A percentile compares a stretch with the other conserved stretches of the same genome.
Evolutionary conservation across 495 filamentous ascomycete genomes (phyloP).

Genomic region (Bacidia rubella): DNA sequence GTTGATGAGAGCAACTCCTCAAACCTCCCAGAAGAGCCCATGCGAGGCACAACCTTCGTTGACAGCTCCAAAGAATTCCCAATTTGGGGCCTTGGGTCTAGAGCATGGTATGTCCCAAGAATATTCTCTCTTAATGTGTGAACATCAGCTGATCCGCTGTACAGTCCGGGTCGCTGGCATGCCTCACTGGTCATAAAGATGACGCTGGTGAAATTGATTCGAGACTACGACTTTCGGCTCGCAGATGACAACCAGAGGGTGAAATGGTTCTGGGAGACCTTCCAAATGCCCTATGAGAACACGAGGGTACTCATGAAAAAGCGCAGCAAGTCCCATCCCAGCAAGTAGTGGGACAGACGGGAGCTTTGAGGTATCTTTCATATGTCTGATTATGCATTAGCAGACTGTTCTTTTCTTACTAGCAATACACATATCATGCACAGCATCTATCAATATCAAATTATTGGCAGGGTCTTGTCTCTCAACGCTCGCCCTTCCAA

Average conservation of each 20-base stretch:
- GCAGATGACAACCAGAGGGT: not conserved
- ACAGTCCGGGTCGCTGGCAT: slow-evolving; percentile 3
- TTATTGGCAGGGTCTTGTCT: too few species aligned
- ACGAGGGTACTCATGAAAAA: slow-evolving; percentile 2
- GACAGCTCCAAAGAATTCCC: slow-evolving; percentile 4
- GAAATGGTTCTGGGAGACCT: slow-evolving; percentile 10
- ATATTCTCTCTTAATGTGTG: not conserved
- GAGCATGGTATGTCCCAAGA: not conserved
- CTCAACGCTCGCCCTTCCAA: too few species aligned
- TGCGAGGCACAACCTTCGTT: not conserved
- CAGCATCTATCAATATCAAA: too few species aligned
- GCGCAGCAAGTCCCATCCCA: not conserved
- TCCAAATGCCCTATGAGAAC: slow-evolving; percentile 6
- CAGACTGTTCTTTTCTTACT: too few species aligned
- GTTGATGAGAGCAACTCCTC: not conserved
- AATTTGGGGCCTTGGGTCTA: slow-evolving; percentile 1
- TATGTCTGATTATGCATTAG: too few species aligned
- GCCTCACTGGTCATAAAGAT: slow-evolving; percentile 3
- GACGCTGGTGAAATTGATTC: not conserved
- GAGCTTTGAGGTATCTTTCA: too few species aligned
- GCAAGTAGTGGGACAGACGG: not conserved
- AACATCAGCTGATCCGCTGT: not conserved
- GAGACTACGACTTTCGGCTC: slow-evolving; percentile 4
- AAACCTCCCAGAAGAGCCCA: not conserved
- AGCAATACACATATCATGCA: too few species aligned